Conservation (phyloP, 441 rosid species). For the Euphorbia schlechtendalii region DNA sequence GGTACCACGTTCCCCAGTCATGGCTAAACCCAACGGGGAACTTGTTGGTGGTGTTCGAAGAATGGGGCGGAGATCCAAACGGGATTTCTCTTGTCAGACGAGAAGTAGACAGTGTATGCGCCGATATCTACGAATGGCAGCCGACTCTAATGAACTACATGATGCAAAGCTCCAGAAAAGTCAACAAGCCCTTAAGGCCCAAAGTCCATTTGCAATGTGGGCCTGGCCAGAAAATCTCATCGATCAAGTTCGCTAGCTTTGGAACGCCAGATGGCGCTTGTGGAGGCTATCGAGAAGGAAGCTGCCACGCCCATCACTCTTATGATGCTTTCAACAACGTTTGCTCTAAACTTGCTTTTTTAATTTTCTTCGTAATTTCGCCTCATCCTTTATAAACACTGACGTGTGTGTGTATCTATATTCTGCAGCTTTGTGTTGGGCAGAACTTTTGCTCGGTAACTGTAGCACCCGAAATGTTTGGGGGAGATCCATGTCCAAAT, state of each 20-base stretch:
- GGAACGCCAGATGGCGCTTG: conserved; percentile 90
- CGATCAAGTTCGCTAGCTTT: conserved; percentile 86
- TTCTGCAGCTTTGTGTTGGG: conserved; percentile 79
- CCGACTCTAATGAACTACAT: conserved; percentile 74
- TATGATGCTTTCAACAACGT: conserved; percentile 91
- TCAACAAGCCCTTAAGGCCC: conserved; percentile 72
- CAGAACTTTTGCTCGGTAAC: conserved; percentile 84
- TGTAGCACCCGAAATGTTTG: conserved; percentile 86
- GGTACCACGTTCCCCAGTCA: conserved; percentile 89
- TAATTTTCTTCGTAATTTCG: neutral
- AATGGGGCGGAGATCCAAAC: conserved; percentile 95
- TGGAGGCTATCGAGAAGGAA: conserved; percentile 74
- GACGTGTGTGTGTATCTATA: neutral
- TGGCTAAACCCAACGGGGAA: conserved; percentile 90
- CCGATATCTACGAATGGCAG: conserved; percentile 91
- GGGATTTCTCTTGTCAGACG: conserved; percentile 77
- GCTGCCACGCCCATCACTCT: conserved; percentile 89
- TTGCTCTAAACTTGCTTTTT: conserved; percentile 19
- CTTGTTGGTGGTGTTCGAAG: conserved; percentile 88
- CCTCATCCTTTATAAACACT: neutral
- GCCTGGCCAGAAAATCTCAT: conserved; percentile 71
- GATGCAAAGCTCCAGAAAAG: conserved; percentile 82
- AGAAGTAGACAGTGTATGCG: conserved; percentile 75
- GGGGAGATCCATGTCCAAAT: conserved; percentile 85
- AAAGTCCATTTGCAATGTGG: conserved; percentile 81